A percentile compares a stretch with the other conserved stretches of the same genome.
phyloP scores from a whole-genome alignment of 2,329 filamentous ascomycete genomes.

The Colletotrichum gloeosporioides region DNA sequence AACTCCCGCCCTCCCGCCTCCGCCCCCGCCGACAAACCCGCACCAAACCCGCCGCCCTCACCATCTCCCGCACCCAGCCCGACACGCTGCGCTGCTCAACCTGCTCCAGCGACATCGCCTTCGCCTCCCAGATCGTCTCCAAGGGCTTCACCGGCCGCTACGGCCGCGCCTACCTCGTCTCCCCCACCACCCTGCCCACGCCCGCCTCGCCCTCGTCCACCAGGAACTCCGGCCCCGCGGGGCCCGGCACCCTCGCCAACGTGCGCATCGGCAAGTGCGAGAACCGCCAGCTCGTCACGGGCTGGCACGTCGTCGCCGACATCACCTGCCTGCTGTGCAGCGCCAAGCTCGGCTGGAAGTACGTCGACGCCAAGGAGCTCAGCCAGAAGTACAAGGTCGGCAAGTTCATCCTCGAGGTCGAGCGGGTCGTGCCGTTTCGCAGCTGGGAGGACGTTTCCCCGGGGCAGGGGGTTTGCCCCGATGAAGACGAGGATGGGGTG shows the following conservation, averaged over 20 bases:
- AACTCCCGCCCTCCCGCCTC: neutral
- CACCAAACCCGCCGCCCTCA: conserved; percentile 22
- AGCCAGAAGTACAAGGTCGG: conserved; percentile 71
- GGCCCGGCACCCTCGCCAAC: conserved; percentile 50
- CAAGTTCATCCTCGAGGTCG: conserved; percentile 71
- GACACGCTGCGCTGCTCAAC: conserved; percentile 63
- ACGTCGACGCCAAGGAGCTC: conserved; percentile 65
- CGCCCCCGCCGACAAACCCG: neutral
- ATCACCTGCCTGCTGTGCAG: conserved; percentile 63
- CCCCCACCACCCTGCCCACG: conserved; percentile 35
- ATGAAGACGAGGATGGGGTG: neutral
- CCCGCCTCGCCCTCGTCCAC: conserved; percentile 10
- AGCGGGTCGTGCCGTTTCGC: conserved; percentile 56
- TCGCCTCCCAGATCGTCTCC: conserved; percentile 64
- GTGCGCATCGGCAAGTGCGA: conserved; percentile 60
- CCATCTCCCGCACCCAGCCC: conserved; percentile 50
- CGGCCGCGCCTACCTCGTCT: conserved; percentile 67
- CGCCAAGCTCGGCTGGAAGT: conserved; percentile 70
- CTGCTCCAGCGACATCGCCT: conserved; percentile 67
- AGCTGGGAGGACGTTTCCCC: conserved; percentile 56
- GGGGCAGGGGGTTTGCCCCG: conserved; percentile 1
- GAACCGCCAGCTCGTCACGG: conserved; percentile 64
- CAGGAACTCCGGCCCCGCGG: conserved; percentile 23
- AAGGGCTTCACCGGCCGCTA: conserved; percentile 72
- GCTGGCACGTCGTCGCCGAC: conserved; percentile 68